A percentile compares a stretch with the other conserved stretches of the same genome.
Conservation (phyloP, 2,329 filamentous ascomycete genomes). For the Phialemonium atrogriseum region DNA sequence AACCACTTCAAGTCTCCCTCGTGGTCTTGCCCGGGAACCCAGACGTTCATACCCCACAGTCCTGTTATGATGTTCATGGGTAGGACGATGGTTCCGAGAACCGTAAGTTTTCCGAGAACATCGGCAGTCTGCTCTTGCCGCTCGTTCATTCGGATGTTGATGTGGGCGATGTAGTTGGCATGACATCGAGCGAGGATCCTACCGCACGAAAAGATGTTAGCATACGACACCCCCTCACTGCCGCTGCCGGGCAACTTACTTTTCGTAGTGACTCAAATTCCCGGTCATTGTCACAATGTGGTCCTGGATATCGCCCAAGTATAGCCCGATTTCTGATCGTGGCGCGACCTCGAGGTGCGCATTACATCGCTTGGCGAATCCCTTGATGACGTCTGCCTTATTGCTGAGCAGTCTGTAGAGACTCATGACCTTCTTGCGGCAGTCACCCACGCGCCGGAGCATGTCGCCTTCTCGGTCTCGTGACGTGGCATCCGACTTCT, state of each 20-base stretch:
- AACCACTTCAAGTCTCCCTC: conserved; percentile 73
- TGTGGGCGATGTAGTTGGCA: conserved; percentile 96
- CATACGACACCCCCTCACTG: no score
- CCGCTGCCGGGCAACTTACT: conserved; percentile 55
- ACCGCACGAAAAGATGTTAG: conserved; percentile 1
- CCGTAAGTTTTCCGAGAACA: conserved; percentile 87
- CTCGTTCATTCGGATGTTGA: conserved; percentile 98
- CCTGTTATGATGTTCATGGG: conserved; percentile 99
- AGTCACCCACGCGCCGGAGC: conserved; percentile 86
- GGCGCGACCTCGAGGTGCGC: conserved; percentile 97
- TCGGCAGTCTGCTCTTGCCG: conserved; percentile 93
- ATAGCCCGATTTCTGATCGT: conserved; percentile 91
- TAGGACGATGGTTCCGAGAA: conserved; percentile 91
- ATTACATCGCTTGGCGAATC: conserved; percentile 96
- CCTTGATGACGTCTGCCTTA: conserved; percentile 98
- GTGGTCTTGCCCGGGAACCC: conserved; percentile 83
- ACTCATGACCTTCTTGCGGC: conserved; percentile 94
- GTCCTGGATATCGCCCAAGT: conserved; percentile 96
- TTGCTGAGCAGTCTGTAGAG: conserved; percentile 88
- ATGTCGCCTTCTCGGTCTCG: conserved; percentile 67
- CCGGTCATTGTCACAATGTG: conserved; percentile 99
- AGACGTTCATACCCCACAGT: conserved; percentile 98
- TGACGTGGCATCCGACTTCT: conserved; percentile 34
- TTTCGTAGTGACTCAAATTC: conserved; percentile 93
- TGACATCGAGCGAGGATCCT: conserved; percentile 87